phyloP scores from a whole-genome alignment of 2,329 filamentous ascomycete species.

The Aspergillus terreus region DNA sequence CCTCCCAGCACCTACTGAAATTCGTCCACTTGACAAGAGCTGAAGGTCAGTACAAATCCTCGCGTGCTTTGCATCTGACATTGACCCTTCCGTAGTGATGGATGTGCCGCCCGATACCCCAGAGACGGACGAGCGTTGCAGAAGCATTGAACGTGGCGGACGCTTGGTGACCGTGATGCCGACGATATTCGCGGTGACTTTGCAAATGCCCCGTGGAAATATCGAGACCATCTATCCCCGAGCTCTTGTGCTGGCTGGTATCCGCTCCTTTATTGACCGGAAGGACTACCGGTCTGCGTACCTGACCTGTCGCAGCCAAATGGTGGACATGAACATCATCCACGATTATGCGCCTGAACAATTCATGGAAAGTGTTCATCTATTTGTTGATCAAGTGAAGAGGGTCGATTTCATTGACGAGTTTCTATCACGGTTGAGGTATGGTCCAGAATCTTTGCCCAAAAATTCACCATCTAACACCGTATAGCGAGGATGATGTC shows the following conservation, averaged over 20 bases:
- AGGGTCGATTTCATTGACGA: slow-evolving; percentile 81
- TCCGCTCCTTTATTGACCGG: slow-evolving; percentile 73
- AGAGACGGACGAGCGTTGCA: slow-evolving; percentile 85
- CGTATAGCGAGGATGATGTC: slow-evolving; percentile 74
- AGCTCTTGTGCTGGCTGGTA: slow-evolving; percentile 86
- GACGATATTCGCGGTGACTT: slow-evolving; percentile 74
- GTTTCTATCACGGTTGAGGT: slow-evolving; percentile 82
- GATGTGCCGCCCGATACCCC: slow-evolving; percentile 84
- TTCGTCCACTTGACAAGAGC: slow-evolving; percentile 75
- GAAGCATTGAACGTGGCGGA: slow-evolving; percentile 86
- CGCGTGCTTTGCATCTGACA: not conserved
- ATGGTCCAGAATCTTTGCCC: slow-evolving; percentile 24
- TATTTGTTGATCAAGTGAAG: slow-evolving; percentile 81
- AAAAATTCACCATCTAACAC: slow-evolving; percentile 24
- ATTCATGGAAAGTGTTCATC: slow-evolving; percentile 70
- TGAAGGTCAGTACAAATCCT: slow-evolving; percentile 51
- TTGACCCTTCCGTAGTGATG: slow-evolving; percentile 55
- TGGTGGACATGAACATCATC: slow-evolving; percentile 96
- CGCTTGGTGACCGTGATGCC: slow-evolving; percentile 86
- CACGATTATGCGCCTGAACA: slow-evolving; percentile 88
- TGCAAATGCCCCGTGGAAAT: slow-evolving; percentile 96
- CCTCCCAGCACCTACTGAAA: slow-evolving; percentile 86
- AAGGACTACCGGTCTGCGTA: slow-evolving; percentile 84
- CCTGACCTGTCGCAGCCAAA: slow-evolving; percentile 80
- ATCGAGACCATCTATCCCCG: slow-evolving; percentile 91